Evolutionary conservation across 2,329 filamentous ascomycete species (phyloP).

Genomic region (Phialophora expanda): DNA sequence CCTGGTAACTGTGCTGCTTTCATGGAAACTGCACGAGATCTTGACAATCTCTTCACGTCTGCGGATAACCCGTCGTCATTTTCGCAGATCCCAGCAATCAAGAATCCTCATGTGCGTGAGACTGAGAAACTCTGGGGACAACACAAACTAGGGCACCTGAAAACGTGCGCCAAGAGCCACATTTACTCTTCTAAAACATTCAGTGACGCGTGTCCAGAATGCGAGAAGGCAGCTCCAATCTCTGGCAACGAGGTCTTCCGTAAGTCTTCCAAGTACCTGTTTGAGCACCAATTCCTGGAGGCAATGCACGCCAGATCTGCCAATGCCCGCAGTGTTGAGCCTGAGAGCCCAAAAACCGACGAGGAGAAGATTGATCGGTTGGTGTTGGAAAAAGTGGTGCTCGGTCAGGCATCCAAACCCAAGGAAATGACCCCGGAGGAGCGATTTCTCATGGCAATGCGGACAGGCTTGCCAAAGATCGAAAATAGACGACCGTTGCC

Average conservation of each 20-base stretch:
- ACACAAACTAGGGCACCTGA: slow-evolving; percentile 23
- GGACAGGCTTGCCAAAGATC: background rate
- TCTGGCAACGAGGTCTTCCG: slow-evolving; percentile 18
- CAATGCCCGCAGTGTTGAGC: too few species aligned
- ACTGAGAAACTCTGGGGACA: slow-evolving; percentile 32
- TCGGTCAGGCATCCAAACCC: background rate
- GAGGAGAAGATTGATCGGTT: background rate
- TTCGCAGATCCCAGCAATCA: slow-evolving; percentile 19
- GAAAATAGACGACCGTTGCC: background rate
- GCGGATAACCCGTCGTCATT: background rate
- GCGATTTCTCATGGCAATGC: slow-evolving; percentile 13
- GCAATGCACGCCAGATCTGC: slow-evolving; percentile 9
- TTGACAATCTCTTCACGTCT: background rate
- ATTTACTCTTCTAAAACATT: slow-evolving; percentile 34
- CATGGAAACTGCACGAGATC: slow-evolving; percentile 5
- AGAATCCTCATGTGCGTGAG: slow-evolving; percentile 11
- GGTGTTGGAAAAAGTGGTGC: background rate
- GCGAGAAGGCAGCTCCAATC: slow-evolving; percentile 24
- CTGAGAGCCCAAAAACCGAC: background rate
- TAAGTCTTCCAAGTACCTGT: slow-evolving; percentile 23
- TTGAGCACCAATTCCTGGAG: slow-evolving; percentile 22
- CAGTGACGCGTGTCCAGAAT: slow-evolving; percentile 34
- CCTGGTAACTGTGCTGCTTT: slow-evolving; percentile 5
- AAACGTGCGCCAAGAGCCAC: slow-evolving; percentile 29
- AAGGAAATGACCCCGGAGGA: background rate